Evolutionary conservation across 768 basidiomycete species (phyloP).

Genomic region (Xerocomus brunneocitrinus): DNA sequence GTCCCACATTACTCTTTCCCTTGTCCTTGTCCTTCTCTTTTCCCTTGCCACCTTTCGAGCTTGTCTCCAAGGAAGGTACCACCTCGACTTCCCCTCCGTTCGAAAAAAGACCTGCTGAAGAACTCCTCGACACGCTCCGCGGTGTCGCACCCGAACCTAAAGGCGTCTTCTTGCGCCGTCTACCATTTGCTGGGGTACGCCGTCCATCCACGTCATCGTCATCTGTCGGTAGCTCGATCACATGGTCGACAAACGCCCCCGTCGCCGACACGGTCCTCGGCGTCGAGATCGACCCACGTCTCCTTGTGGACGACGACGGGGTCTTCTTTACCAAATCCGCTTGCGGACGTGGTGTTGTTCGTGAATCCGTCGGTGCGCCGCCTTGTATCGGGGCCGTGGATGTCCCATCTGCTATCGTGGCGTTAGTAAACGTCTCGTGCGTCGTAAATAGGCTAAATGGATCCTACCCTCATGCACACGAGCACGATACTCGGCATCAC

Average conservation of each 20-base stretch:
- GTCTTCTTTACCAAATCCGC: conserved; percentile 10
- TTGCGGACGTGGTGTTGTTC: not conserved
- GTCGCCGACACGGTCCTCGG: not conserved
- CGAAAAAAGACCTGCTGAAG: conserved; percentile 3
- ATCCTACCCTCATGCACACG: not conserved
- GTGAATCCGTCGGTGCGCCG: not conserved
- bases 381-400: not conserved
- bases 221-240: conserved; percentile 21
- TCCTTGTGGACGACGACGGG: conserved; percentile 1
- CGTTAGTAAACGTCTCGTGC: not conserved
- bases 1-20: not conserved
- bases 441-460: not conserved
- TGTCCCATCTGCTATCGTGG: conserved; percentile 1
- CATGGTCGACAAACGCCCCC: conserved; percentile 17
- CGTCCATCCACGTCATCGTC: conserved; percentile 4
- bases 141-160: not conserved
- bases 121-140: not conserved
- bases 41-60: not conserved
- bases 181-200: not conserved
- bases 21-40: not conserved
- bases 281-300: not conserved
- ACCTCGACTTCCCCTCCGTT: not conserved
- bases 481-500: conserved; percentile 11
- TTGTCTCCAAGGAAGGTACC: not conserved
- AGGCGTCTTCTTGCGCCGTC: not conserved